Base-by-base conservation (phyloP, 2,329 filamentous ascomycete genomes). In the Alternaria gaisen region DNA sequence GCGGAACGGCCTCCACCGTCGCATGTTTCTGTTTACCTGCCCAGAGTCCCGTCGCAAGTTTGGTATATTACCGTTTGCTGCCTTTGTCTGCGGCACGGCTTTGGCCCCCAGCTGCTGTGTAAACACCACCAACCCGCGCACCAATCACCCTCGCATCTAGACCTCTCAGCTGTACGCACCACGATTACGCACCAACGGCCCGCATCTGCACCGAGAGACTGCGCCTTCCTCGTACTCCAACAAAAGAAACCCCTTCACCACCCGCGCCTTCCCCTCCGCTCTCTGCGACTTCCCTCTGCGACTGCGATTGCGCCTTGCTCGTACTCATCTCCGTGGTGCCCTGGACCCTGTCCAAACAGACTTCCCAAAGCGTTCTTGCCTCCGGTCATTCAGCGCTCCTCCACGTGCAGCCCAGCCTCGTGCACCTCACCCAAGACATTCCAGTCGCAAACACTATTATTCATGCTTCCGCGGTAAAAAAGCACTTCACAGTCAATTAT, bases 341-440 rank as follows among this genome's bases (percentile, higher is more conserved):
- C 56, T 46, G 59, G 59, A 42, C 63, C 63, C 58, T 56, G 54
- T n/a, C 58, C 43, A 69, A 68, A 67, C 66, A 68, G 41, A 65
- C 60, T 68, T 67, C 66, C 69, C 50, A 56, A 63, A 58, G 24
- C 54, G 64, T 67, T 60, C 56, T 48, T 52, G 41, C 54, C 64
- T 56, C 63, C 58, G 62, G 51, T 46, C 56, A 47, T 58, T 16
- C 55, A 36, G 5, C 34, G 22, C 40, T 36, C 53, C 60, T 51
- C 36, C 54, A 52, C 59, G 60, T 54, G 36, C 58, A 53, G 34
- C 58, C 55, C 58, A 54, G 40, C 58, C 57, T 60, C 56, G 60
- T 61, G 60, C 52, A 46, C 41, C 20, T 24, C 24, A 38, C 59
- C 22, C 44, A 42, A 18, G 52, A 5, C 9, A 38, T 41, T 22